Evolutionary conservation across 2,329 filamentous ascomycete species (phyloP), one percentile per base, ranked within the genome.

Genomic region (Clonostachys chloroleuca): DNA sequence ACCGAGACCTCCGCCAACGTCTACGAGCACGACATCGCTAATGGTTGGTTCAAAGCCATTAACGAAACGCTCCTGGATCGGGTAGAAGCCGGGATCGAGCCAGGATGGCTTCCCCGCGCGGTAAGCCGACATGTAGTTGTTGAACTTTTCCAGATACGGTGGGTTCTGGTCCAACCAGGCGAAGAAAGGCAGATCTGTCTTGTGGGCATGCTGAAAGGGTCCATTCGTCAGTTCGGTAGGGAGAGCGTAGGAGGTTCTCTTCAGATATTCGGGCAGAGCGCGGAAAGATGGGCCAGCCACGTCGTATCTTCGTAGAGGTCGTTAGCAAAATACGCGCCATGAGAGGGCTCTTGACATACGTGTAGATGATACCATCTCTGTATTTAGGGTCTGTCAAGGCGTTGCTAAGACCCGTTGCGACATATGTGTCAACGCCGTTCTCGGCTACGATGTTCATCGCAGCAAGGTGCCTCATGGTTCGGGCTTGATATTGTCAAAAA

Each of bases 361-460:
- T 54, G 41, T 55, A 54, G 16, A 59, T 51, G 30, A 71, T 71
- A 2, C 63, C 62, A n/a, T 59, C 60, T 1, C 58, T 55, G 12
- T 72, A 64, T 13, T 61, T 55, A 4, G 60, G 57, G 16, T 67
- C 54, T 36, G 56, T 59, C 18, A 44, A 8, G 14, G 43, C 43
- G 13, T 44, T 44, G 39, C 59, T 57, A 46, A 67, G 70, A 52
- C 65, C 69, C 47, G 64, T 70, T 0, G 61, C 54, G 50, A 53
- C 51, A 52, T 70, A 72, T 35, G 61, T 57, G 39, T 71, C 64
- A 0, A 48, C 45, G 1, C 55, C 63, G 0, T 57, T 58, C 48
- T 71, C 66, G 1, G 54, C 51, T 44, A 72, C 52, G 46, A 69
- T 66, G 1, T 68, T 67, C 62, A 70, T 68, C 0, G 67, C 61